Base-by-base conservation (phyloP, 2,329 filamentous ascomycete genomes). In the Pseudocercospora pini-densiflorae region DNA sequence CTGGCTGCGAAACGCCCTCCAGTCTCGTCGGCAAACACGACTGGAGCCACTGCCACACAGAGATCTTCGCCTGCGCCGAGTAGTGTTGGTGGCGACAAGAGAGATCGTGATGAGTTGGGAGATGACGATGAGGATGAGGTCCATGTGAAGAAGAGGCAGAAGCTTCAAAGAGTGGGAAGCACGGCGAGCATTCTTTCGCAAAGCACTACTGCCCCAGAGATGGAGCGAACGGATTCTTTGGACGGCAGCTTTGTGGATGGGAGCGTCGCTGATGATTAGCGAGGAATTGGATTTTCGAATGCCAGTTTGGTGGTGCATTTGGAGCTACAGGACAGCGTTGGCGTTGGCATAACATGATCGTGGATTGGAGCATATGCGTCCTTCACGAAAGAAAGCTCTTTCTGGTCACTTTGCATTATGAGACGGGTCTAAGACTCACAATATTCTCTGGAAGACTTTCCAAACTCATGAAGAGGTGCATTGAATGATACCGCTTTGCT, bases 221-320 rank as follows among this genome's bases (percentile, higher is more conserved):
- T 76, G 68, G 75, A 77, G 62, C 65, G 77, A 60, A 70, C 71
- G 23, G 77, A 78, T 36, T 78, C 76, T 62, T 61, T 73, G 27
- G 77, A 79, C 63, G 77, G 75, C n/a, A 78, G 76, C 55, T 77
- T 78, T 67, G 71, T 78, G 29, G 77, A 76, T 36, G 76, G 69
- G 0, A 76, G 73, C 57, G 68, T 74, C 47, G 74, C 62, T 45
- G 75, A 76, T 27, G 73, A 77, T 27, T 76, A 61, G 55, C 40
- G 40, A 43, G 40, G 40, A 1, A 19, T 43, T 8, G 16, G 40
- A n/a, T 43, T 43, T 5, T 8, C n/a, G 5, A 43, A 1, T 6
- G n/a, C 8, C 14, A 43, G 40, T 16, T 19, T 43, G 40, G 7
- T 43, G 8, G 40, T 43, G 40, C 16, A 43, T 43, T 43, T n/a